Evolutionary conservation across 495 filamentous ascomycete genomes (phyloP), one percentile per base, ranked within the genome.

Genomic region (Talaromyces nanjingensis): DNA sequence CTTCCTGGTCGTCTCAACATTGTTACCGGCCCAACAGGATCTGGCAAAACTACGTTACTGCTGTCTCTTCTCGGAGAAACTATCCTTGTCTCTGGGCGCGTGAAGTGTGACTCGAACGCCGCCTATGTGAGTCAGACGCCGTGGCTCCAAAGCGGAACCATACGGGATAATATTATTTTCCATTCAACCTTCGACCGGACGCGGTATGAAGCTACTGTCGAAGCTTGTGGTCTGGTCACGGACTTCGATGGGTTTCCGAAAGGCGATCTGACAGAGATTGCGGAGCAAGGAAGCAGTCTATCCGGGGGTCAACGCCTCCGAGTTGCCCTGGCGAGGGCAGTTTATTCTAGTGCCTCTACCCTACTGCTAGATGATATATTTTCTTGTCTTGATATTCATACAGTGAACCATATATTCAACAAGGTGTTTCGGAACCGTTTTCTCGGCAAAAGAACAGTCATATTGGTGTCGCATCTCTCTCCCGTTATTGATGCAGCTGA

Each of bases 251-350:
- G 90, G 85, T 76, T 92, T 42, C 89, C 88, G 1, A 79, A 86
- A 65, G 84, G 89, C n/a, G 91, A 93, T 66, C 66, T 77, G 63
- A 93, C 91, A 0, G 88, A 92, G 22, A 24, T 24, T 2, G 22
- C 22, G 22, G 22, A 24, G 22, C 22, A 24, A 24, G 91, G 91
- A 27, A 91, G 93, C 60, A 87, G 90, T 0, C 81, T 96, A 8
- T 96, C 91, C 18, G 91, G 91, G 45, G 91, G 91, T 4, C 91
- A 96, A 70, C 93, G 93, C 71, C 91, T 93, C 72, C 53, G 53
- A 6, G 24, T 56, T 27, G n/a, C 53, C 11, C 14, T 56, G 24
- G 53, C 53, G 1, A 16, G 53, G 5, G 53, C 24, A 14, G 1
- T 56, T 56, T 56, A 56, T 27, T 24, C n/a, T 27, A 16, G n/a